Evolutionary conservation across 2,329 filamentous ascomycete species (phyloP).

Genomic region (Neophaeococcomyces mojaviensis): DNA sequence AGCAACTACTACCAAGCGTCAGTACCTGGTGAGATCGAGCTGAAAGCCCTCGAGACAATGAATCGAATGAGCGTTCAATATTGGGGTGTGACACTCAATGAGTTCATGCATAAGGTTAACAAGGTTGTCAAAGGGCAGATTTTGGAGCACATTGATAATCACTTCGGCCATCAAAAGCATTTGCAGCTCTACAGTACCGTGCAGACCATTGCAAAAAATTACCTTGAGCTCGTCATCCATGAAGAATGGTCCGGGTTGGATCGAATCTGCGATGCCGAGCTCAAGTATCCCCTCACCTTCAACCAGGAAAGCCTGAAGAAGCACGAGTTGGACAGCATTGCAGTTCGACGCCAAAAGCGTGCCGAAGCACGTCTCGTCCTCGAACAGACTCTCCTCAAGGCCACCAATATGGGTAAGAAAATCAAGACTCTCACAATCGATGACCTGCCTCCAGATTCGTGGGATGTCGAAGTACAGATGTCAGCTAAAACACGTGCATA

Average conservation of each 20-base stretch:
- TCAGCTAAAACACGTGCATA: conserved; percentile 33
- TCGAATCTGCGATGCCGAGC: neutral
- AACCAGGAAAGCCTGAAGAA: neutral
- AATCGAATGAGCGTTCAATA: conserved; percentile 50
- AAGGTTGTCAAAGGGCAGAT: neutral
- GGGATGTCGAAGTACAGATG: conserved; percentile 32
- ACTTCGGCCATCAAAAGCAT: conserved; percentile 5
- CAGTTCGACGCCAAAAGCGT: neutral
- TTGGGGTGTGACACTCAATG: conserved; percentile 50
- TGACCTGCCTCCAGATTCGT: conserved; percentile 30
- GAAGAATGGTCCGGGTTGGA: neutral
- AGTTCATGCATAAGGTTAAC: conserved; percentile 27
- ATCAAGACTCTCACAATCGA: neutral
- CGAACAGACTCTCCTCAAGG: conserved; percentile 13
- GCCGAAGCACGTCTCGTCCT: conserved; percentile 14
- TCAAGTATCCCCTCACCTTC: conserved; percentile 1
- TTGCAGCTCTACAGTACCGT: neutral
- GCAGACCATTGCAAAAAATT: neutral
- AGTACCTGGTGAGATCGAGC: conserved; percentile 51
- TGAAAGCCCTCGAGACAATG: conserved; percentile 53
- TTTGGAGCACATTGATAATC: neutral
- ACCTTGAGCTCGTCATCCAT: neutral
- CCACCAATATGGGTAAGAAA: conserved; percentile 20
- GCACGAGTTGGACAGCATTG: no score
- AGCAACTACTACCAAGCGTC: conserved; percentile 48